A percentile compares a stretch with the other conserved stretches of the same genome.
Evolutionary conservation across 805 yeast species (phyloP).

Genomic region (Saccharomyces mikatae): DNA sequence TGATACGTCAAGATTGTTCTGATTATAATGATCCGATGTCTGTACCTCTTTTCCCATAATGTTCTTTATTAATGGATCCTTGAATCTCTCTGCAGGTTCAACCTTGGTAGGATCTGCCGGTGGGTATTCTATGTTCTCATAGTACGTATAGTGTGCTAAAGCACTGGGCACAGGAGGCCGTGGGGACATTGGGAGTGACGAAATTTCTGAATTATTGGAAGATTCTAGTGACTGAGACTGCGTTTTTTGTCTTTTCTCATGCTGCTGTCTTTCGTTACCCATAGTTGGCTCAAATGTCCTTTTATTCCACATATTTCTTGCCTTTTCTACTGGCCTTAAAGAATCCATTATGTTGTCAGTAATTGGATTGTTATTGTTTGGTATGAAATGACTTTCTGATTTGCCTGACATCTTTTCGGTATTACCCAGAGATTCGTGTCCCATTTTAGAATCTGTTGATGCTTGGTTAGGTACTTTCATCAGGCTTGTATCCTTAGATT

Average conservation of each 20-base stretch:
- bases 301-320: background rate
- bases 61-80: slow-evolving; percentile 14
- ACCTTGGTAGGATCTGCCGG: slow-evolving; percentile 16
- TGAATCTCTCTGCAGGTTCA: slow-evolving; percentile 5
- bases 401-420: background rate
- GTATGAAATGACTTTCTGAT: background rate
- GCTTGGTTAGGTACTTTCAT: background rate
- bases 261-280: background rate
- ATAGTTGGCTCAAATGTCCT: background rate
- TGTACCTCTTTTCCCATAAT: slow-evolving; percentile 11
- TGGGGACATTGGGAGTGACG: slow-evolving; percentile 1
- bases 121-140: slow-evolving; percentile 7
- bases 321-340: background rate
- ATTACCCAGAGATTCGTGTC: background rate
- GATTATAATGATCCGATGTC: slow-evolving; percentile 23
- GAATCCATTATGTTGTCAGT: background rate
- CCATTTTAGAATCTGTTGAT: background rate
- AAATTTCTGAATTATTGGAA: background rate
- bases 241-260: background rate
- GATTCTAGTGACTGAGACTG: background rate
- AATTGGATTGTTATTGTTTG: background rate
- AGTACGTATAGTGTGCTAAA: slow-evolving; percentile 2
- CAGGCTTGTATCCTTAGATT: background rate
- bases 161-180: background rate
- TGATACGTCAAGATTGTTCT: slow-evolving; percentile 35